Evolutionary conservation across 805 yeast species (phyloP), one percentile per base, ranked within the genome.

Genomic region (Ogataea corticis): DNA sequence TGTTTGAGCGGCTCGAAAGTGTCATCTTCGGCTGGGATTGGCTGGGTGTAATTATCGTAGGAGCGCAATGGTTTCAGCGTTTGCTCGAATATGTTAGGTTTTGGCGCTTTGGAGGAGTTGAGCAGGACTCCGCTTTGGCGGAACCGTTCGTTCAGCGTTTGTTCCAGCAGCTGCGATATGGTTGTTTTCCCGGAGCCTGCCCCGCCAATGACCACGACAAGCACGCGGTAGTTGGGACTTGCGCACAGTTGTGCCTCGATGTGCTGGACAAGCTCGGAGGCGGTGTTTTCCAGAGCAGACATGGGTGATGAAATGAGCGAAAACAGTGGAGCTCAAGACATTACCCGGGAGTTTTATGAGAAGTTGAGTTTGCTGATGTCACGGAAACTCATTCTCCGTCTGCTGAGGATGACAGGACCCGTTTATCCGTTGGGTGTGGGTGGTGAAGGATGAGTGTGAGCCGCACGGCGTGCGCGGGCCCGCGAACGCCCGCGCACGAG

Each of bases 111-210:
- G 7, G 28, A 17, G 23, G 40, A 4, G 34, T 29, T 13, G 10
- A 14, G 13, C 28, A 40, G 17, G 10, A 12, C 12, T 4, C 50
- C 53, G 3, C 28, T 9, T 13, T 23, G 5, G n/a, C 6, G 34
- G 23, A 38, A 32, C 18, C 46, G 19, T 23, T 52, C 44, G 51
- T 71, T 77, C n/a, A 82, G 55, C 5, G 53, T 52, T 4, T 63
- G 58, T 28, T 74, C 74, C 5, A 88, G 66, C 4, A 62, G 44
- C 31, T 59, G 58, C 1, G 91, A 82, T 29, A 82, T 57, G 0
- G 95, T 85, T 3, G 91, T 76, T 61, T 88, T 88, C 0, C 96
- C 96, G 0, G 91, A 80, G 5, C 96, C 96, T 2, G 96, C 96
- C 0, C 82, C 73, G 1, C 96, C 96, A 2, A 83, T 81, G 11